Evolutionary conservation across 805 yeast genomes (phyloP).

Genomic region (Wickerhamiella kurtzmanii): DNA sequence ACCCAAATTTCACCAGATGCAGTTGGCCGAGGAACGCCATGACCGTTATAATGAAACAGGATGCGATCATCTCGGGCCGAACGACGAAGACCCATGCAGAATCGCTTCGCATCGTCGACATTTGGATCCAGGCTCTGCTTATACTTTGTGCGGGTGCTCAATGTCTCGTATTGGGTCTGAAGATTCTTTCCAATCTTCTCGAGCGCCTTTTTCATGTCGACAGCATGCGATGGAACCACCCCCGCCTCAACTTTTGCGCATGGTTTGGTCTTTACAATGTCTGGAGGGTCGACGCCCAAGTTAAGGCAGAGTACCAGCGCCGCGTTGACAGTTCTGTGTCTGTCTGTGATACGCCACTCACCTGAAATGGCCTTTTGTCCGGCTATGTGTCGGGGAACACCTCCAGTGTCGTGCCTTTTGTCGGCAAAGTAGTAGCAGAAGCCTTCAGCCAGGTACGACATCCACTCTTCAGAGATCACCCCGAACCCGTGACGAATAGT

Average conservation of each 20-base stretch:
- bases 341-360: conserved; percentile 89
- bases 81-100: conserved; percentile 76
- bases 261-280: conserved; percentile 81
- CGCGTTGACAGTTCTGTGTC: conserved; percentile 87
- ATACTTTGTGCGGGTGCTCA: conserved; percentile 75
- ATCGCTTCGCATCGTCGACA: conserved; percentile 86
- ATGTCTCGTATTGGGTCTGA: conserved; percentile 78
- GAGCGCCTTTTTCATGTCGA: conserved; percentile 80
- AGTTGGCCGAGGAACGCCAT: conserved; percentile 97
- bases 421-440: conserved; percentile 80
- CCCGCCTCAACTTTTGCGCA: conserved; percentile 87
- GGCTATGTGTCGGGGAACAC: conserved; percentile 46
- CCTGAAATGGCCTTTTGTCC: conserved; percentile 36
- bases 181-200: conserved; percentile 81
- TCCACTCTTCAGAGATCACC: conserved; percentile 18
- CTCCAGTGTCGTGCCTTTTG: conserved; percentile 82
- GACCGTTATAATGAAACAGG: conserved; percentile 91
- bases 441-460: conserved; percentile 28
- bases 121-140: conserved; percentile 89
- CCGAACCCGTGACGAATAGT: conserved; percentile 44
- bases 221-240: conserved; percentile 72
- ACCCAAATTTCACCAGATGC: conserved; percentile 97
- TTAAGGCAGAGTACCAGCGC: conserved; percentile 84
- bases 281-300: conserved; percentile 95
- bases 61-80: conserved; percentile 90